These are phyloP conservation scores for Pleomassaria siparia DNA, from an alignment of 2,329 filamentous ascomycete genomes.

Conservation along the genomic window DNA sequence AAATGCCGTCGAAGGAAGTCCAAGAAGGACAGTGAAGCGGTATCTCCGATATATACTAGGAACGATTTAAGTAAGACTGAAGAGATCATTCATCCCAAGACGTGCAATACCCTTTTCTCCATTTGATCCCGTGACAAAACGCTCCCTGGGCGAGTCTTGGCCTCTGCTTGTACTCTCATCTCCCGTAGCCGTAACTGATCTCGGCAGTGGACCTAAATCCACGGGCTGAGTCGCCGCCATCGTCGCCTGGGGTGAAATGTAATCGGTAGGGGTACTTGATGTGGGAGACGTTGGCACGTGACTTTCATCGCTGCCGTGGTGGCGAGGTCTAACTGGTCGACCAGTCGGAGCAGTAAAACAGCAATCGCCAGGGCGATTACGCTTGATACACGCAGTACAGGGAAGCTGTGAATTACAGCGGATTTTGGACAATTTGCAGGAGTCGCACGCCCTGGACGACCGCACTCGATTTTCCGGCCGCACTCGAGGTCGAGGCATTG, in stretches of 20 bases:
- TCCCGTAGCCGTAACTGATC: too few species aligned
- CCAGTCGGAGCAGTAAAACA: conserved; percentile 12
- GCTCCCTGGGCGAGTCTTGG: background rate
- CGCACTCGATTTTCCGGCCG: conserved; percentile 23
- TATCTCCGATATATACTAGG: conserved; percentile 54
- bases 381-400: conserved; percentile 19
- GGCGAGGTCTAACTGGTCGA: conserved; percentile 12
- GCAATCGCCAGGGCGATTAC: conserved; percentile 11
- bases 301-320: conserved; percentile 37
- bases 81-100: too few species aligned
- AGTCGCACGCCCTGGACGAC: conserved; percentile 21
- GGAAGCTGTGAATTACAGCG: conserved; percentile 20
- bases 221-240: too few species aligned
- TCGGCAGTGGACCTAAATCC: too few species aligned
- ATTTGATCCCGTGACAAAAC: background rate
- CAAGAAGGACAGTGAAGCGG: conserved; percentile 58
- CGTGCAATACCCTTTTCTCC: too few species aligned
- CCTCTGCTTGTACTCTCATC: too few species aligned
- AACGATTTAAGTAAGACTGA: background rate
- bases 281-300: background rate
- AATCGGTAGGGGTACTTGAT: too few species aligned
- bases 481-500: conserved; percentile 24
- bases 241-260: too few species aligned
- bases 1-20: conserved; percentile 54
- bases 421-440: conserved; percentile 23